Base-by-base conservation (phyloP, 495 filamentous ascomycete genomes). In the Zalerion maritima region DNA sequence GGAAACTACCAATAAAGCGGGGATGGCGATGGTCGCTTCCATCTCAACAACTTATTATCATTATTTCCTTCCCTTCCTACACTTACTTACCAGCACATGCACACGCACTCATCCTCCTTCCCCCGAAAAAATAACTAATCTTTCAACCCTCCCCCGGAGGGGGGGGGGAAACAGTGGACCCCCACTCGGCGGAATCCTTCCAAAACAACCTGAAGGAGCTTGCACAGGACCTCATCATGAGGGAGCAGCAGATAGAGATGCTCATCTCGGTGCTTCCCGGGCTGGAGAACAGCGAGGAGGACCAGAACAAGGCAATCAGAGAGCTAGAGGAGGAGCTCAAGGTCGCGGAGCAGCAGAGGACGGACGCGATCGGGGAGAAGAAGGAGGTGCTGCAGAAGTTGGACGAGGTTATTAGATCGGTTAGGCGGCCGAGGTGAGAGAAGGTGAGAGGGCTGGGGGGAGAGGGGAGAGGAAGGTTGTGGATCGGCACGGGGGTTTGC, bases 181-280 rank as follows among this genome's bases (percentile, higher is more conserved):
- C 79, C 1, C 67, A 80, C 37, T 58, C 73, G 1, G 65, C 79
- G 0, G 62, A 71, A 21, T 60, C 63, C 9, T 92, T 91, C 50
- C 62, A 64, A 21, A 66, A 65, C 6, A 71, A 76, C 6, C 74
- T 91, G 46, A 52, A 69, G 19, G 86, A 97, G 47, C 64, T 97
- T 12, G 81, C 84, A 11, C 73, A 75, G 9, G 87, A 94, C 44
- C 62, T 97, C 1, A 76, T 97, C 29, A 54, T 81, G 32, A 85
- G 94, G 53, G 81, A 87, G 40, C 83, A 94, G 60, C 85, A 94
- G 67, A 89, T 96, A 41, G 89, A 97, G 57, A 62, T 71, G 14
- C 53, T 97, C 32, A 83, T 94, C 37, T 74, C 69, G 2, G 65
- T 67, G 10, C 56, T 97, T n/a, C 89, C 89, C 0, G 89, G 89